phyloP scores from a whole-genome alignment of 441 rosid genomes.

The Croton laevigatus region DNA sequence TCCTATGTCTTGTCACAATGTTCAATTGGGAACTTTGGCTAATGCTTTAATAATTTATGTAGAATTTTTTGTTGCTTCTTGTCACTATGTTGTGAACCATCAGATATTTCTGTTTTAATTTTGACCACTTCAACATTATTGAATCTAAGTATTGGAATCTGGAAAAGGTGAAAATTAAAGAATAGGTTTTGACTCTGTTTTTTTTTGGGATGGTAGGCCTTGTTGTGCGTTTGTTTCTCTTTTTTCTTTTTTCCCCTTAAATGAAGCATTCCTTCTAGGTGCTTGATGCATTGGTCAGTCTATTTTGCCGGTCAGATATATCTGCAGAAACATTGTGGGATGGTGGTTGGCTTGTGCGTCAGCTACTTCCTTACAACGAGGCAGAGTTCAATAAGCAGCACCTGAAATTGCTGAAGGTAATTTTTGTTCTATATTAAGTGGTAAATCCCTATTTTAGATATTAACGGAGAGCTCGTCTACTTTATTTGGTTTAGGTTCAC shows the following conservation, averaged over 20 bases:
- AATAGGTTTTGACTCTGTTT: not conserved
- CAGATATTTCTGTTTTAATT: not conserved
- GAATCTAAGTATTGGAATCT: not conserved
- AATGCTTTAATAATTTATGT: too few relatives aligned
- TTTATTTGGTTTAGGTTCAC: not conserved
- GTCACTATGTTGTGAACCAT: not conserved
- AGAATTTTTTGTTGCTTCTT: too few relatives aligned
- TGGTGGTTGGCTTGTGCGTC: slow-evolving; percentile 99
- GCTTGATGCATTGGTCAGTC: slow-evolving; percentile 83
- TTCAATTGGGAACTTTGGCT: too few relatives aligned
- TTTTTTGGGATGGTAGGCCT: too few relatives aligned
- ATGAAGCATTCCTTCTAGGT: slow-evolving; percentile 50
- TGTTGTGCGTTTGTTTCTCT: not conserved
- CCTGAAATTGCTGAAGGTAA: slow-evolving; percentile 70
- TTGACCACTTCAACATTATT: not conserved
- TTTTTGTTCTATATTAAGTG: slow-evolving; percentile 14
- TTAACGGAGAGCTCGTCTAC: not conserved
- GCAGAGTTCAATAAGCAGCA: slow-evolving; percentile 82
- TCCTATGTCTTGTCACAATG: not conserved
- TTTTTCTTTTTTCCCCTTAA: not conserved
- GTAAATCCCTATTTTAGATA: not conserved
- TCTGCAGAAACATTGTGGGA: slow-evolving; percentile 96
- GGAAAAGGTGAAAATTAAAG: not conserved
- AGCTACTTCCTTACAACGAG: slow-evolving; percentile 85
- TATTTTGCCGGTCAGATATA: slow-evolving; percentile 81